These are phyloP conservation scores for Bacterosira constricta DNA, from an alignment of 108 stramenopile genomes.

Conservation along the genomic window DNA sequence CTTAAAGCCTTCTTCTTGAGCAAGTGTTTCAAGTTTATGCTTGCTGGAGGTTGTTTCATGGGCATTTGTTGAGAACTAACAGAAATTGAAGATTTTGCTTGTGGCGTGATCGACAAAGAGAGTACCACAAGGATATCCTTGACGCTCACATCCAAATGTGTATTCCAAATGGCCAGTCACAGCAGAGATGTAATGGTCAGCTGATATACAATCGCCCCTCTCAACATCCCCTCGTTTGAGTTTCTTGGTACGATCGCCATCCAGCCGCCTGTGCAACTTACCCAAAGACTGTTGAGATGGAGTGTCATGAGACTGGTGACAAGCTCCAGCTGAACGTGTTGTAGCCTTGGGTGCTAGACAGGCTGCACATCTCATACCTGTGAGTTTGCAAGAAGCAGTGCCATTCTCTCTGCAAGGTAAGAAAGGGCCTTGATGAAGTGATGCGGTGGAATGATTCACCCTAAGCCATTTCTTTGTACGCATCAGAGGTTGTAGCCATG, in stretches of 20 bases:
- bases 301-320: no score
- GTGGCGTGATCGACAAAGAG: slow-evolving; percentile 53
- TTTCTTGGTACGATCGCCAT: neutral
- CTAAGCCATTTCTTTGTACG: neutral
- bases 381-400: neutral
- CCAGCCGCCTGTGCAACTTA: no score
- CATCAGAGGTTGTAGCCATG: neutral
- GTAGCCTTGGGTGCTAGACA: neutral
- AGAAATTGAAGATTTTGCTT: slow-evolving; percentile 6
- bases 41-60: slow-evolving; percentile 43
- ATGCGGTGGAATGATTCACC: neutral
- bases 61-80: slow-evolving; percentile 30
- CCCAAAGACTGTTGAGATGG: no score
- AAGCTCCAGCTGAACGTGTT: no score
- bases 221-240: neutral
- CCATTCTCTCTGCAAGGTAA: neutral
- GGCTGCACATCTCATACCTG: neutral
- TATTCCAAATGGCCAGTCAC: slow-evolving; percentile 32
- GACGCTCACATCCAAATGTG: slow-evolving; percentile 30
- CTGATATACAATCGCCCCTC: slow-evolving; percentile 41
- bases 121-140: slow-evolving; percentile 29
- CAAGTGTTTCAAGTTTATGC: slow-evolving; percentile 20
- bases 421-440: neutral
- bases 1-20: slow-evolving; percentile 21
- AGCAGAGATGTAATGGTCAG: slow-evolving; percentile 41